These are phyloP conservation scores for Colletotrichum cuscutae DNA, from an alignment of 2,329 filamentous ascomycete species.

Conservation along the genomic window DNA sequence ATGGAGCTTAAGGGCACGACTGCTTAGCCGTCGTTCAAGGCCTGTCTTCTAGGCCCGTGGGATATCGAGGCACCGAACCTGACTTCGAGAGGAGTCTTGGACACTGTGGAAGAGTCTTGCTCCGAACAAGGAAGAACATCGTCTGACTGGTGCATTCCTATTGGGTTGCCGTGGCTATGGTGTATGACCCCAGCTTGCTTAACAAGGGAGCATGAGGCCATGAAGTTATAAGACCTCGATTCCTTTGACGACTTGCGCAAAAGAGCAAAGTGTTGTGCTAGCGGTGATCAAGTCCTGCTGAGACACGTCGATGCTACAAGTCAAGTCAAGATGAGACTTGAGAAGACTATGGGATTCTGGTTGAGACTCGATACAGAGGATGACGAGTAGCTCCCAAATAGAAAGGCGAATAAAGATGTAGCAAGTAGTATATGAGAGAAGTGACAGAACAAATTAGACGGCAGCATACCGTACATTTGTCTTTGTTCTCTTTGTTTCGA, in stretches of 20 bases:
- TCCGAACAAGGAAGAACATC: not conserved
- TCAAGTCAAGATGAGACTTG: no score
- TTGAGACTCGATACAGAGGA: no score
- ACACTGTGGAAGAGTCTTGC: not conserved
- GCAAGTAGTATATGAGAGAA: not conserved
- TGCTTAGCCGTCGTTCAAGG: not conserved
- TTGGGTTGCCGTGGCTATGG: not conserved
- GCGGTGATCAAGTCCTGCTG: no score
- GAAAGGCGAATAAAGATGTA: no score
- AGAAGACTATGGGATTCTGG: no score
- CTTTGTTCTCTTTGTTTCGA: not conserved
- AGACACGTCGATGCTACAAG: no score
- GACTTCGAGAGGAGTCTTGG: not conserved
- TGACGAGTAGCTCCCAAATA: no score
- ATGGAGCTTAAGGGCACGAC: not conserved
- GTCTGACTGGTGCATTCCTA: not conserved
- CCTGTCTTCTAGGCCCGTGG: not conserved
- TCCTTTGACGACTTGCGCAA: not conserved
- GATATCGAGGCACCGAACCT: not conserved
- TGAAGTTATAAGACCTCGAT: not conserved
- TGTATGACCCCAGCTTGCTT: not conserved
- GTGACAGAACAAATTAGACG: not conserved
- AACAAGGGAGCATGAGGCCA: not conserved
- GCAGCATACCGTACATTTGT: not conserved
- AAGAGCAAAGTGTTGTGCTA: no score